Evolutionary conservation across 345 rosid species (phyloP), one percentile per base, ranked within the genome.

Genomic region (Melaleuca quinquenervia): DNA sequence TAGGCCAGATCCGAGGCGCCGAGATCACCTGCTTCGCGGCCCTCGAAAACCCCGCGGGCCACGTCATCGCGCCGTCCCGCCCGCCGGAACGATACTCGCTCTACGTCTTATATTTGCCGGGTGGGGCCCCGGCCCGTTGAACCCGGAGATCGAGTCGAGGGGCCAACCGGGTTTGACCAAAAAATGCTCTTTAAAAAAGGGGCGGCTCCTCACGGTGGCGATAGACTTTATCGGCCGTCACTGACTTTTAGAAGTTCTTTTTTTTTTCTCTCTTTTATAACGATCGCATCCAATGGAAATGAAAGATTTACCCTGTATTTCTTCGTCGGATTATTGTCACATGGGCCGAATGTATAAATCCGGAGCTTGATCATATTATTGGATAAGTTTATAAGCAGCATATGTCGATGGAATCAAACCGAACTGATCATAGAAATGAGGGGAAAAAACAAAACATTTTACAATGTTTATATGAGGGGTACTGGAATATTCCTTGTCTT

Each of bases 391-490:
- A 2, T 58, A 58, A 58, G 18, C 3, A 0, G 8, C 1, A 0
- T 0, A 0, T n/a, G n/a, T n/a, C 8, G 1, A 6, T 58, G 5
- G 3, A 11, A 12, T 12, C 5, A 0, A 58, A 6, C 1, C 18
- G 3, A 58, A 0, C 6, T 1, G 0, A n/a, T n/a, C 2, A n/a
- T 1, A 13, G 26, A 55, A 55, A 55, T 22, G 10, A 0, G 14
- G n/a, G 6, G 3, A 12, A 12, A 11, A 11, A 14, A 58, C 0
- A n/a, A 13, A 12, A 7, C 6, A 58, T 58, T 3, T 58, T 16
- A 11, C 1, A 0, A 12, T n/a, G 6, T n/a, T 2, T n/a, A 1
- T 1, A 58, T 58, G 1, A 5, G n/a, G 2, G 7, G 0, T 0
- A 7, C 1, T 58, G 0, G 4, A 1, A 16, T 6, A 55, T 24